Evolutionary conservation across 495 filamentous ascomycete genomes (phyloP).

Genomic region (Jackrogersella minutella): DNA sequence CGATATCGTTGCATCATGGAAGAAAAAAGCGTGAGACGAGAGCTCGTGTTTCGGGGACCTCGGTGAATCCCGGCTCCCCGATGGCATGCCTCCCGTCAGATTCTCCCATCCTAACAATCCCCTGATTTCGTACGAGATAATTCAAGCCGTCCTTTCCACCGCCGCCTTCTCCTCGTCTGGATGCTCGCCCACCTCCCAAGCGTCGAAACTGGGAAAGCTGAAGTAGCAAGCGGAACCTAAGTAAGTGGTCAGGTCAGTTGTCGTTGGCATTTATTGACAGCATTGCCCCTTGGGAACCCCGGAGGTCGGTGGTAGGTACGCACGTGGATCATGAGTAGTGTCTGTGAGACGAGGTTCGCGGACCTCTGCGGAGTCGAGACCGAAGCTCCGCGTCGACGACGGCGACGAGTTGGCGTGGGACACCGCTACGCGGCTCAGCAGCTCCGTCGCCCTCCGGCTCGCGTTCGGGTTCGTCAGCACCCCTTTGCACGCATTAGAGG

Average conservation of each 20-base stretch:
- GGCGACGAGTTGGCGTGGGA: conserved; percentile 53
- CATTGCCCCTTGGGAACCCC: neutral
- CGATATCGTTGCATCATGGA: conserved; percentile 7
- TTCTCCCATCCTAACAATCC: neutral
- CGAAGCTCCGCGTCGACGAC: conserved; percentile 47
- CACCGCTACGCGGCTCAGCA: conserved; percentile 60
- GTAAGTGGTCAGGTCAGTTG: conserved; percentile 21
- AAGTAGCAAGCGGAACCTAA: conserved; percentile 58
- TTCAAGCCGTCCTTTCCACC: conserved; percentile 25
- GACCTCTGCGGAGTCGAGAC: conserved; percentile 44
- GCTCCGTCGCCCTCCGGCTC: conserved; percentile 57
- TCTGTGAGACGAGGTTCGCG: conserved; percentile 44
- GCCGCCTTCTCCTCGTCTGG: conserved; percentile 46
- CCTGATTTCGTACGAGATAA: too few relatives aligned
- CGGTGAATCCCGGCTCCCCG: conserved; percentile 17
- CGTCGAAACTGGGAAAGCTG: conserved; percentile 66
- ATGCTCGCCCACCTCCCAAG: conserved; percentile 52
- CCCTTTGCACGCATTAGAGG: conserved; percentile 59
- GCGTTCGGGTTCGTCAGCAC: conserved; percentile 56
- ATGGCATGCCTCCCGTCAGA: conserved; percentile 7
- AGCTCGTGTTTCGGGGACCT: conserved; percentile 21
- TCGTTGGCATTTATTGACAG: neutral
- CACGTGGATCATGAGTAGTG: conserved; percentile 42
- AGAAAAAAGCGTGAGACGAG: conserved; percentile 21
- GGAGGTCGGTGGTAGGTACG: too few relatives aligned